Evolutionary conservation across 768 basidiomycete genomes (phyloP).

Genomic region (Auriscalpium vulgare): DNA sequence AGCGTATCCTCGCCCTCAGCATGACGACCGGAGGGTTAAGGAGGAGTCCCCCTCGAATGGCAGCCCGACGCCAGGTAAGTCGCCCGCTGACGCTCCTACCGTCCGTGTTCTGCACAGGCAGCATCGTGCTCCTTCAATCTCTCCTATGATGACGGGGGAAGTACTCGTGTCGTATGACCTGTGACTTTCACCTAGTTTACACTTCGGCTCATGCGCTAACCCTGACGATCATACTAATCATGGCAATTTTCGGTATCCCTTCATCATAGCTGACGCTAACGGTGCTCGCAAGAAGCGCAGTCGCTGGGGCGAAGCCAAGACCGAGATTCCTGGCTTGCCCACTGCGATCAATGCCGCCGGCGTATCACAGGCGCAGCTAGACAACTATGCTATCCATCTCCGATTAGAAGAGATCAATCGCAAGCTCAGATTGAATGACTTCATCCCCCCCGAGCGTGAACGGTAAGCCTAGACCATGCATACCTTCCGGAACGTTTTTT

Average conservation of each 20-base stretch:
- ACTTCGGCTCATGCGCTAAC: slow-evolving; percentile 26
- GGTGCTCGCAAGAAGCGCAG: slow-evolving; percentile 92
- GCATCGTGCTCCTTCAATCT: slow-evolving; percentile 10
- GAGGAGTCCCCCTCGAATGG: slow-evolving; percentile 62
- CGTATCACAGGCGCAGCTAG: slow-evolving; percentile 91
- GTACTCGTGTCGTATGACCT: slow-evolving; percentile 6
- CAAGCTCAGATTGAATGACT: slow-evolving; percentile 89
- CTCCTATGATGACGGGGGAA: neutral
- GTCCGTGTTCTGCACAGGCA: slow-evolving; percentile 12
- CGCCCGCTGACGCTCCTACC: slow-evolving; percentile 20
- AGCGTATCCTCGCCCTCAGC: slow-evolving; percentile 64
- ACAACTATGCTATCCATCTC: slow-evolving; percentile 95
- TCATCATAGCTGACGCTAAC: slow-evolving; percentile 64
- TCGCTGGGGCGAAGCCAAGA: slow-evolving; percentile 94
- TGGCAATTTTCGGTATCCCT: slow-evolving; percentile 30
- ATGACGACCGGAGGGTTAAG: slow-evolving; percentile 39
- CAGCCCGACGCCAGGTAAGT: slow-evolving; percentile 63
- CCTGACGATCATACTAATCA: slow-evolving; percentile 50
- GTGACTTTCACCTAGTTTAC: neutral
- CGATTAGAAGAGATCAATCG: slow-evolving; percentile 96
- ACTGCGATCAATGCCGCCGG: slow-evolving; percentile 91
- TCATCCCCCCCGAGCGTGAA: slow-evolving; percentile 91
- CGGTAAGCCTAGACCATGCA: slow-evolving; percentile 39
- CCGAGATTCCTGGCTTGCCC: slow-evolving; percentile 86
- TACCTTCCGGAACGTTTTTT: too few species aligned